Evolutionary conservation across 331 rosid genomes (phyloP).

Genomic region (Saraca asoca): DNA sequence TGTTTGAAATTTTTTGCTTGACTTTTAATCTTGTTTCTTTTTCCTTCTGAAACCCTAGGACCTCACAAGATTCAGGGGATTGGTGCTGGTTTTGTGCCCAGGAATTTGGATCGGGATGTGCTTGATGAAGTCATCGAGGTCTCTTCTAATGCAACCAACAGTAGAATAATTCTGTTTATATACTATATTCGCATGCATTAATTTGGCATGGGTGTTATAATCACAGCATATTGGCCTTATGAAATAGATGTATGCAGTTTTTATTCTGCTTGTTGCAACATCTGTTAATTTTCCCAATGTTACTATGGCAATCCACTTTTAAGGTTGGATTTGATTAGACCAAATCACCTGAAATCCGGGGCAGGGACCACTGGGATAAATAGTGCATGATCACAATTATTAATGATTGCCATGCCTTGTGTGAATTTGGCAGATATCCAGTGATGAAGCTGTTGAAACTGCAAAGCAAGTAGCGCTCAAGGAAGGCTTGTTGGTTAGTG

Average conservation of each 20-base stretch:
- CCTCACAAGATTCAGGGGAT: constrained; percentile 99
- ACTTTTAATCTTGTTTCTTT: constrained; percentile 13
- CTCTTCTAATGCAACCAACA: constrained; percentile 8
- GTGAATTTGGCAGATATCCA: constrained; percentile 71
- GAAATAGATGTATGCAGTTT: not conserved
- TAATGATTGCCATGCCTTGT: constrained; percentile 30
- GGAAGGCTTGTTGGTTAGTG: constrained; percentile 94
- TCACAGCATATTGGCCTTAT: not conserved
- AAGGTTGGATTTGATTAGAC: constrained; percentile 9
- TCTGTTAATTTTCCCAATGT: constrained; percentile 4
- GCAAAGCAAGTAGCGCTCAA: constrained; percentile 91
- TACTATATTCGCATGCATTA: not conserved
- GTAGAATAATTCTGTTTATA: constrained; percentile 11
- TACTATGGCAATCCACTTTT: constrained; percentile 9
- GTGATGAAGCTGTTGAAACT: constrained; percentile 88
- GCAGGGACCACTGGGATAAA: constrained; percentile 16
- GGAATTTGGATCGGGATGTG: constrained; percentile 83
- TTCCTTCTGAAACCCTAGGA: constrained; percentile 55
- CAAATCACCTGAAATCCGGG: constrained; percentile 10
- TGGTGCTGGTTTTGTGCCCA: constrained; percentile 97
- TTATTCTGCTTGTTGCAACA: not conserved
- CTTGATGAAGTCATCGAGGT: constrained; percentile 91
- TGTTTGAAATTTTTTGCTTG: too few species aligned
- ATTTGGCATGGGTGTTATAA: constrained; percentile 2
- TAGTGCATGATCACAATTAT: constrained; percentile 22